Conservation (phyloP, 2,329 filamentous ascomycete species). For the Rhinocladiella similis region DNA sequence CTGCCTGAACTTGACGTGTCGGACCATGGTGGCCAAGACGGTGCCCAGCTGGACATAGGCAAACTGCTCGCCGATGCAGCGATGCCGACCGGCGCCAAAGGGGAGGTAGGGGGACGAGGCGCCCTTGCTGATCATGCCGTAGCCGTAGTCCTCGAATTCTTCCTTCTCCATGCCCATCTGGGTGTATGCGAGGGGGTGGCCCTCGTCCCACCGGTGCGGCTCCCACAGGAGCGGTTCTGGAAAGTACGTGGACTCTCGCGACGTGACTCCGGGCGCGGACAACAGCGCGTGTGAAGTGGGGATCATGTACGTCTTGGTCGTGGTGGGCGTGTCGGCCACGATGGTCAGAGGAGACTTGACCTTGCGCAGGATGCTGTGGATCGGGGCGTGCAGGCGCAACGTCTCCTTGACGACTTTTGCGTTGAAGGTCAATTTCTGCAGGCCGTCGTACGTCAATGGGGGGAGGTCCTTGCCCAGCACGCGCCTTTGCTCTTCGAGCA, state of each 20-base stretch:
- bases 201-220: constrained; percentile 83
- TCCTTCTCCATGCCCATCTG: constrained; percentile 54
- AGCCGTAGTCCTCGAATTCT: constrained; percentile 89
- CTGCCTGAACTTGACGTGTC: constrained; percentile 78
- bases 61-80: constrained; percentile 96
- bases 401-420: constrained; percentile 70
- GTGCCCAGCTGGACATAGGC: constrained; percentile 89
- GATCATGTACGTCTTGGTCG: constrained; percentile 69
- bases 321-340: constrained; percentile 61
- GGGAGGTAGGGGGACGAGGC: constrained; percentile 87
- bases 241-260: constrained; percentile 72
- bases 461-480: constrained; percentile 58
- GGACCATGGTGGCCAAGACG: constrained; percentile 74
- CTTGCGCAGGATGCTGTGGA: constrained; percentile 72
- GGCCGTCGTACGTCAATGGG: constrained; percentile 58
- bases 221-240: constrained; percentile 82
- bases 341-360: constrained; percentile 67
- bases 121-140: constrained; percentile 89
- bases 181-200: constrained; percentile 53
- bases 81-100: constrained; percentile 88
- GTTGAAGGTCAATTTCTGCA: constrained; percentile 62
- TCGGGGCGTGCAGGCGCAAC: constrained; percentile 68
- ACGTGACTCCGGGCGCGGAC: constrained; percentile 79
- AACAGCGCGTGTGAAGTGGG: constrained; percentile 79
- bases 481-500: constrained; percentile 65